Evolutionary conservation across 805 yeast species (phyloP), one percentile per base, ranked within the genome.

Genomic region (Myxozyma melibiosi): DNA sequence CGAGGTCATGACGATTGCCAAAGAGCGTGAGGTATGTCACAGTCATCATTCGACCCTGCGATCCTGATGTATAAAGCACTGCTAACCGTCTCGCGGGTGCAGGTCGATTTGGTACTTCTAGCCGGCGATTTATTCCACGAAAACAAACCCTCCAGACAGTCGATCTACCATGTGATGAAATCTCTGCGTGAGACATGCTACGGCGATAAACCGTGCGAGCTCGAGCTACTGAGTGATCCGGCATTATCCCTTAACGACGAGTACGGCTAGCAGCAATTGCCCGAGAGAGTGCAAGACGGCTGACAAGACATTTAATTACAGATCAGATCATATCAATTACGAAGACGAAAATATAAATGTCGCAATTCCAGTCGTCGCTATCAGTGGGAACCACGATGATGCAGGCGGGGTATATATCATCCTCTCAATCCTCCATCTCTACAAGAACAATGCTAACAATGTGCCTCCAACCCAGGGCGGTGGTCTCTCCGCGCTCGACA

Each of bases 311-410:
- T 20, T 24, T 27, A 31, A 13, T 9, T 31, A 18, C 49, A 47
- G 87, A 16, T 78, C 86, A 63, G 80, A 84, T 48, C 80, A 81
- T 53, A 87, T 91, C 27, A 90, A 90, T 67, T 95, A 88, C 70
- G 94, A 89, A 68, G 98, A 94, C 70, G 90, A 92, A 1, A 90
- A 94, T 70, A 72, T 89, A 58, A 94, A 94, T 71, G 85, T 94
- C 2, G 84, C 96, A 0, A 80, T 91, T 14, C 99, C 99, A 0
- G 80, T 94, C 7, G 90, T 94, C 76, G 92, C 91, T 5, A 92
- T 94, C 3, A 84, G 92, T 44, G 99, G 99, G 2, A 94, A 94
- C 67, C 99, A 94, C 70, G 99, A 94, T 71, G 98, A 94, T 72
- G 89, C 96, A 2, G 88, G 96, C 0, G 98, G 98, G 1, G 88